Evolutionary conservation across 2,329 filamentous ascomycete species (phyloP).

Genomic region (Xylaria polymorpha): DNA sequence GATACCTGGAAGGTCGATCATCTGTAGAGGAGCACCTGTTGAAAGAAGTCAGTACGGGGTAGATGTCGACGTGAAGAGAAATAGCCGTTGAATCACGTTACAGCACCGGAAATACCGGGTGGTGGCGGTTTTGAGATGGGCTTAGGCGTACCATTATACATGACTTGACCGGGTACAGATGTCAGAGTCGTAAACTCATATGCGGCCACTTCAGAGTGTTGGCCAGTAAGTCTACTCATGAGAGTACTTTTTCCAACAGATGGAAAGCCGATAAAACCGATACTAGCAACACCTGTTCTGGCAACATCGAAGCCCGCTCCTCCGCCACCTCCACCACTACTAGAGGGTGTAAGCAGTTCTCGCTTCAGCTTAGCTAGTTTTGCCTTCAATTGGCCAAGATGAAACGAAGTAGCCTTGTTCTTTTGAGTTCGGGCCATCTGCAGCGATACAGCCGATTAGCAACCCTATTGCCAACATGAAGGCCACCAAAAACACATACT

Average conservation of each 20-base stretch:
- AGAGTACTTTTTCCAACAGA: constrained; percentile 98
- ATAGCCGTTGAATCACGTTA: neutral
- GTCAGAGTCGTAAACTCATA: constrained; percentile 99
- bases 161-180: constrained; percentile 93
- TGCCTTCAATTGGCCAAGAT: constrained; percentile 95
- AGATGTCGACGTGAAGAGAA: neutral
- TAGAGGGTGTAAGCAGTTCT: constrained; percentile 87
- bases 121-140: neutral
- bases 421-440: constrained; percentile 97
- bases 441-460: constrained; percentile 39
- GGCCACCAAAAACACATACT: constrained; percentile 63
- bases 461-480: constrained; percentile 21
- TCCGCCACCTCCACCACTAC: constrained; percentile 83
- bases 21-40: constrained; percentile 88
- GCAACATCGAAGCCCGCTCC: constrained; percentile 96
- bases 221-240: constrained; percentile 93
- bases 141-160: constrained; percentile 78
- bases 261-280: constrained; percentile 98
- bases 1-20: constrained; percentile 97
- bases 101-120: neutral
- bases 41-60: constrained; percentile 34
- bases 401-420: constrained; percentile 94
- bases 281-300: constrained; percentile 94
- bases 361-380: constrained; percentile 98
- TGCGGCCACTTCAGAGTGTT: constrained; percentile 95